Evolutionary conservation across 257 asterid species (phyloP).

Genomic region (Anisodus acutangulus): DNA sequence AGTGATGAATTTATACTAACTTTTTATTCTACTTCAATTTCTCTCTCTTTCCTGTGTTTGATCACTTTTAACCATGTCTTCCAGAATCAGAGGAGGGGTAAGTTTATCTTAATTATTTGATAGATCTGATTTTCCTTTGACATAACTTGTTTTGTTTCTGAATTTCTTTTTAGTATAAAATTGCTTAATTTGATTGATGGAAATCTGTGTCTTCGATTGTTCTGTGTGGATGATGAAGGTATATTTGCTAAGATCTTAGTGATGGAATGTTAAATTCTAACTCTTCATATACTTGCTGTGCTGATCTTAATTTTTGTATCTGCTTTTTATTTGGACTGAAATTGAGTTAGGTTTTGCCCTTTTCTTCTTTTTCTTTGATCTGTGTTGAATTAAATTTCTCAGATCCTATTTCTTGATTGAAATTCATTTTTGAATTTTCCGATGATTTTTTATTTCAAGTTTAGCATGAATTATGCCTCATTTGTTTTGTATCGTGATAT

Average conservation of each 20-base stretch:
- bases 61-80: constrained; percentile 24
- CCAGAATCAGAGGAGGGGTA: constrained; percentile 28
- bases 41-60: neutral
- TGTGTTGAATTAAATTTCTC: neutral
- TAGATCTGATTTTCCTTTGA: constrained; percentile 12
- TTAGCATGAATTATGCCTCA: neutral
- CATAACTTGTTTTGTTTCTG: neutral
- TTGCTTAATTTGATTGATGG: neutral
- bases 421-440: too few species aligned
- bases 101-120: neutral
- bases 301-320: neutral
- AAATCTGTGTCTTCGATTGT: neutral
- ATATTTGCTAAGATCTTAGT: neutral
- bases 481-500: too few species aligned
- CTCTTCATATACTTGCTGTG: neutral
- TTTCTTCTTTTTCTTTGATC: neutral
- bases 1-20: too few species aligned
- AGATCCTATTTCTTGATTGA: neutral
- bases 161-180: neutral
- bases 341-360: too few species aligned
- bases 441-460: neutral
- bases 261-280: neutral
- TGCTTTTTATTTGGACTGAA: too few species aligned
- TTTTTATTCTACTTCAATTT: neutral
- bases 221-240: neutral